Conservation (phyloP, 2,329 filamentous ascomycete genomes). For the Westerdykella ornata region DNA sequence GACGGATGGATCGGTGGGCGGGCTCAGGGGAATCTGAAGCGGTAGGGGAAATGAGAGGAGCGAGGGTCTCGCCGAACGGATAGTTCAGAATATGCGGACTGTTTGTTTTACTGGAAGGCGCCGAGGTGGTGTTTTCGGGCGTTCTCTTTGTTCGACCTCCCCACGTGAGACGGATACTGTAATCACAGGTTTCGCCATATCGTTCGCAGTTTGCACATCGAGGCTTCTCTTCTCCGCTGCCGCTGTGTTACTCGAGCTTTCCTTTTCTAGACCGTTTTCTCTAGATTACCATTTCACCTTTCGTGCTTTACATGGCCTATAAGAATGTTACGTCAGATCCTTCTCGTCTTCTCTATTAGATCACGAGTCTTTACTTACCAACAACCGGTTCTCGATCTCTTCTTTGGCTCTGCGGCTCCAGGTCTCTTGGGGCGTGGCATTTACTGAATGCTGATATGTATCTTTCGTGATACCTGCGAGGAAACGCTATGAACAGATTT, state of each 20-base stretch:
- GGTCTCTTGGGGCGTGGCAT: constrained; percentile 64
- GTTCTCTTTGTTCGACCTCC: constrained; percentile 62
- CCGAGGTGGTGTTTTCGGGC: constrained; percentile 35
- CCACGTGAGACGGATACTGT: constrained; percentile 76
- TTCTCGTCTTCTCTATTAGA: background rate
- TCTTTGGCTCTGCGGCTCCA: constrained; percentile 58
- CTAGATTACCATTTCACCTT: constrained; percentile 64
- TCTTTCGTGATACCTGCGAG: background rate
- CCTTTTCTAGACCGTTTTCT: too few species aligned
- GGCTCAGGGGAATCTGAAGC: constrained; percentile 12
- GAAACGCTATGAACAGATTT: background rate
- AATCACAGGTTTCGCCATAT: constrained; percentile 68
- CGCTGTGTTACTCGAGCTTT: constrained; percentile 12
- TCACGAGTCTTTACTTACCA: constrained; percentile 44
- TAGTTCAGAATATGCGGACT: constrained; percentile 28
- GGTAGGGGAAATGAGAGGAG: constrained; percentile 15
- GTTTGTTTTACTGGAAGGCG: constrained; percentile 19
- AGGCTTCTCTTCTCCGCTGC: constrained; percentile 66
- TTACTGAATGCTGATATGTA: background rate
- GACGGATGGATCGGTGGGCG: constrained; percentile 9
- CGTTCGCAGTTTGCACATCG: constrained; percentile 65
- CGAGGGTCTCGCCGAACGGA: constrained; percentile 21
- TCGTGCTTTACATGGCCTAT: constrained; percentile 69
- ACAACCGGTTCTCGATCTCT: constrained; percentile 61
- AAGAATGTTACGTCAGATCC: constrained; percentile 14